Base-by-base conservation (phyloP, 2,329 filamentous ascomycete genomes). In the Ophiostoma himal-ulmi region DNA sequence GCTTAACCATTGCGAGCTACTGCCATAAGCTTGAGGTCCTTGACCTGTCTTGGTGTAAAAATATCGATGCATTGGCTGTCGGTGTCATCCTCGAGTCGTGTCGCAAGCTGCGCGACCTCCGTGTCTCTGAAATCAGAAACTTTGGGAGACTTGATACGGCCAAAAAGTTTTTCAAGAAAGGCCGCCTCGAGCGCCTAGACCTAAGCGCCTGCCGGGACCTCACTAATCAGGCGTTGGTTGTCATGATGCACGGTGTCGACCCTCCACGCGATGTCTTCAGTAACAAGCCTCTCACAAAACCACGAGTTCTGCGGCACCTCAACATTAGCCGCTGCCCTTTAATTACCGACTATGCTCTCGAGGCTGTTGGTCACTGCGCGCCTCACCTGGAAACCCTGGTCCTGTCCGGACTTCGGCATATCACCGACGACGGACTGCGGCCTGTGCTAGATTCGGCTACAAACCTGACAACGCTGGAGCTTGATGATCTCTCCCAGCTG, bases 31-130 rank as follows among this genome's bases (percentile, higher is more conserved):
- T 99, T n/a, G 89, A 96, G 78, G 85, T 87, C 70, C 85, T 98
- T 74, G 96, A 97, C 76, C 87, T 98, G 26, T 96, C 93, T 0
- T 98, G 94, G 93, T 99, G 95, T 81, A 89, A 89, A 74, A 90
- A 93, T 72, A 88, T 97, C 77, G 90, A 95, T 76, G 90, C 92
- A 10, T 83, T 86, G 14, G 94, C 93, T 5, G 82, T 98, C 69
- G 87, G 85, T 73, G 85, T 86, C 68, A 85, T 99, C 1, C 82
- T 97, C 0, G 83, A 90, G 72, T 85, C 85, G 1, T 98, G 95
- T 76, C 83, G 85, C 0, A 88, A 84, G 69, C 81, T 99, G 70
- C 90, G 83, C 69, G 94, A 98, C 75, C 82, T 99, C 39, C 87
- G 93, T 71, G 93, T 91, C 11, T 90, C 92, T 66, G 93, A 97